Percentiles rank a stretch among this genome's conserved stretches.
phyloP scores from a whole-genome alignment of 2,329 filamentous ascomycete species.

The Harringtonia aguacate region DNA sequence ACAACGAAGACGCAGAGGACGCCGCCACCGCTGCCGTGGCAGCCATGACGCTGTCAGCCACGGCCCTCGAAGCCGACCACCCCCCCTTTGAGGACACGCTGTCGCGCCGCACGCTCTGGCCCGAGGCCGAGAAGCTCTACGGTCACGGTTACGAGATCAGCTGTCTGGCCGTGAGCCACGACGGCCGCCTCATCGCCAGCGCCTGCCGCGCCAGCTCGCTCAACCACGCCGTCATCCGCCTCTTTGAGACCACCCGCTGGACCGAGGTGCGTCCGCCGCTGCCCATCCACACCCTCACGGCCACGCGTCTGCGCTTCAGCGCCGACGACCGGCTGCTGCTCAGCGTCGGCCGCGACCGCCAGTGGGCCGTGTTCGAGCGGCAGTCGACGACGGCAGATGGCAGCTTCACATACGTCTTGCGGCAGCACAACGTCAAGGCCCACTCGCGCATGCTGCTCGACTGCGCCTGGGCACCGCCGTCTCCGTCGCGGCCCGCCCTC shows the following conservation, averaged over 20 bases:
- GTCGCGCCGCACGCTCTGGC: constrained; percentile 85
- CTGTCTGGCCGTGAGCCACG: constrained; percentile 66
- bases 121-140: constrained; percentile 92
- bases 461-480: constrained; percentile 65
- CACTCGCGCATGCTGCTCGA: constrained; percentile 90
- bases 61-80: constrained; percentile 29
- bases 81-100: constrained; percentile 87
- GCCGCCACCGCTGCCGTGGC: too few relatives aligned
- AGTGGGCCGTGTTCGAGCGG: constrained; percentile 75
- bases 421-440: constrained; percentile 66
- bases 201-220: constrained; percentile 87
- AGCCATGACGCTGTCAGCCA: constrained; percentile 27
- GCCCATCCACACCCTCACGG: constrained; percentile 76
- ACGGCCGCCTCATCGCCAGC: constrained; percentile 70
- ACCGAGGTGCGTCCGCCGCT: constrained; percentile 77
- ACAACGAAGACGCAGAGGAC: constrained; percentile 29
- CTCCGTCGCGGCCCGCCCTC: constrained; percentile 19
- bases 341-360: constrained; percentile 82
- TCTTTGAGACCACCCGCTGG: constrained; percentile 84
- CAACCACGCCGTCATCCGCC: constrained; percentile 85
- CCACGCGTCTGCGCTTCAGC: constrained; percentile 74
- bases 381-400: constrained; percentile 18
- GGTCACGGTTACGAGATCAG: constrained; percentile 97
- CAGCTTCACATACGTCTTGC: constrained; percentile 38
- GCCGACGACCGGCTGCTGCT: constrained; percentile 55